Evolutionary conservation across 805 yeast genomes (phyloP).

Genomic region (Candida verbasci): DNA sequence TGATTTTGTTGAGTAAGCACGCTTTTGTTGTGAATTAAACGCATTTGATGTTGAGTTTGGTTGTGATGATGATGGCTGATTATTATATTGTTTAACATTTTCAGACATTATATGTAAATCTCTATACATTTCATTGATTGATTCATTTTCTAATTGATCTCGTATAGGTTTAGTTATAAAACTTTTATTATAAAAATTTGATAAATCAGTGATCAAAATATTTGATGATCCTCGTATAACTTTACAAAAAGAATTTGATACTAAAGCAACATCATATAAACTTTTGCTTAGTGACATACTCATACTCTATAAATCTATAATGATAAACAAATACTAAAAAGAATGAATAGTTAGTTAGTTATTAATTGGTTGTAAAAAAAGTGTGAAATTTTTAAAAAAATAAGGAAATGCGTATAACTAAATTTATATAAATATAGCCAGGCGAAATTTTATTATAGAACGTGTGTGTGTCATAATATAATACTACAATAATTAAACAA

Average conservation of each 20-base stretch:
- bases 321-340: too few species aligned
- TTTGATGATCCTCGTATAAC: conserved; percentile 17
- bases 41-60: background rate
- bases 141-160: conserved; percentile 12
- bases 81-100: conserved; percentile 1
- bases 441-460: too few species aligned
- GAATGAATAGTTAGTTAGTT: too few species aligned
- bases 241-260: conserved; percentile 20
- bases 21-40: conserved; percentile 5
- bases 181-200: conserved; percentile 17
- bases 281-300: conserved; percentile 15
- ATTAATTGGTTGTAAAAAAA: too few species aligned
- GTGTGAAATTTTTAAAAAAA: too few species aligned
- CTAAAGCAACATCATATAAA: conserved; percentile 18
- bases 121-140: conserved; percentile 21
- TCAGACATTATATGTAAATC: conserved; percentile 6
- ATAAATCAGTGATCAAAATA: conserved; percentile 17
- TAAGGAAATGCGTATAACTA: too few species aligned
- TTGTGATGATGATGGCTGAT: conserved; percentile 2
- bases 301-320: too few species aligned
- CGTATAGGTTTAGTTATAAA: conserved; percentile 17
- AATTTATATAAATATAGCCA: too few species aligned
- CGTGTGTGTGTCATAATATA: too few species aligned
- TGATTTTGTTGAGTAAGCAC: conserved; percentile 10
- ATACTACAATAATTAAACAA: too few species aligned